Conservation (phyloP, 805 yeast genomes). For the Candida sonorensis region DNA sequence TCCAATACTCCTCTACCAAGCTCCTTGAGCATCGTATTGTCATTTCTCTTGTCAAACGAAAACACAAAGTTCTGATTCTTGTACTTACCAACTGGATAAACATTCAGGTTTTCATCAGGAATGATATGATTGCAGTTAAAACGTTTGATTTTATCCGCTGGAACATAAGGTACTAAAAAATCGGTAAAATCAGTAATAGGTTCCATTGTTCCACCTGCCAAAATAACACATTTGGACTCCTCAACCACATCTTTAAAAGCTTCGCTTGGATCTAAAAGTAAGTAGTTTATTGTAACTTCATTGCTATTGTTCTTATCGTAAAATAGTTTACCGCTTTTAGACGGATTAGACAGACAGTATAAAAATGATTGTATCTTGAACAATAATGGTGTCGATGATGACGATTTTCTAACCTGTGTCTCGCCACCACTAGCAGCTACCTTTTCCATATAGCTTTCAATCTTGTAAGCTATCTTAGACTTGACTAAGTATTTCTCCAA, state of each 20-base stretch:
- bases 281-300: slow-evolving; percentile 45
- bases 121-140: slow-evolving; percentile 83
- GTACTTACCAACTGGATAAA: slow-evolving; percentile 39
- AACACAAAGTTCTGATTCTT: slow-evolving; percentile 43
- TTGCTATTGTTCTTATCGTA: slow-evolving; percentile 40
- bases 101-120: slow-evolving; percentile 60
- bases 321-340: slow-evolving; percentile 69
- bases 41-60: slow-evolving; percentile 58
- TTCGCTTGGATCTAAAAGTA: slow-evolving; percentile 74
- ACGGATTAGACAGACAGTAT: slow-evolving; percentile 60
- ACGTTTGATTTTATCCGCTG: slow-evolving; percentile 32
- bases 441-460: slow-evolving; percentile 59
- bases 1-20: slow-evolving; percentile 45
- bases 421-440: slow-evolving; percentile 6
- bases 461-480: slow-evolving; percentile 77
- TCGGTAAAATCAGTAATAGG: slow-evolving; percentile 68
- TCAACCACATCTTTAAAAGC: slow-evolving; percentile 60
- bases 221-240: slow-evolving; percentile 58
- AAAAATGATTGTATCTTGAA: slow-evolving; percentile 64
- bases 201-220: slow-evolving; percentile 96
- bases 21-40: slow-evolving; percentile 34
- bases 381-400: slow-evolving; percentile 52
- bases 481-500: slow-evolving; percentile 55
- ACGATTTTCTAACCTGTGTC: no score
- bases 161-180: slow-evolving; percentile 57